Percentiles rank a stretch among this genome's conserved stretches.
phyloP scores from a whole-genome alignment of 2,329 filamentous ascomycete genomes.

The Myotisia sp. region DNA sequence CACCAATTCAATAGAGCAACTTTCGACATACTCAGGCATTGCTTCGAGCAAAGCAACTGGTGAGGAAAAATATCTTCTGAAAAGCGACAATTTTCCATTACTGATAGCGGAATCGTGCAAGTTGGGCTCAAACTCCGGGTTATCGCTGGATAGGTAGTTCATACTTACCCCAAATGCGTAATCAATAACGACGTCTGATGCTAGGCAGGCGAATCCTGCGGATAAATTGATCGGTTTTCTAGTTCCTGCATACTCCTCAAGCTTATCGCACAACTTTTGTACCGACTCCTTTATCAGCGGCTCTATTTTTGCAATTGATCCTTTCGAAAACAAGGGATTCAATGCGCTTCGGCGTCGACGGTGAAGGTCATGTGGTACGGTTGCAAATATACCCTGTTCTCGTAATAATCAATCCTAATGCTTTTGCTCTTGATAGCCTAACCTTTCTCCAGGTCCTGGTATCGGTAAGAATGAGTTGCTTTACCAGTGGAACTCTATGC shows the following conservation, averaged over 20 bases:
- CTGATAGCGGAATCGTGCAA: background rate
- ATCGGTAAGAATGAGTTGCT: background rate
- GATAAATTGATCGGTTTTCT: slow-evolving; percentile 9
- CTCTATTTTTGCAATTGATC: slow-evolving; percentile 12
- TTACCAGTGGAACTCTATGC: background rate
- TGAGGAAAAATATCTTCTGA: too few species aligned
- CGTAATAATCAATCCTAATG: background rate
- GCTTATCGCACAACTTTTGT: slow-evolving; percentile 8
- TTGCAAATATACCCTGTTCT: background rate
- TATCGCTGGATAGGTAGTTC: slow-evolving; percentile 19
- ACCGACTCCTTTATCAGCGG: slow-evolving; percentile 11
- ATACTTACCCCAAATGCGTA: slow-evolving; percentile 20
- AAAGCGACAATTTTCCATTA: too few species aligned
- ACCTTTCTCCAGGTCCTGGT: background rate
- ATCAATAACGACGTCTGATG: slow-evolving; percentile 34
- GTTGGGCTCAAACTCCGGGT: slow-evolving; percentile 20
- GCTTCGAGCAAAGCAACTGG: too few species aligned
- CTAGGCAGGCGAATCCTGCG: slow-evolving; percentile 12
- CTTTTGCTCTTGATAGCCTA: background rate
- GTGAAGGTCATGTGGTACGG: slow-evolving; percentile 13
- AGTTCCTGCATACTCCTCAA: slow-evolving; percentile 4
- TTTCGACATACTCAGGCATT: too few species aligned
- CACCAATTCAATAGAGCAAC: too few species aligned
- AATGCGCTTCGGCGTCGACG: slow-evolving; percentile 16
- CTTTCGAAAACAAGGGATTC: slow-evolving; percentile 17